These are phyloP conservation scores for Ogataea salicorniae DNA, from an alignment of 805 yeast species.

Conservation along the genomic window DNA sequence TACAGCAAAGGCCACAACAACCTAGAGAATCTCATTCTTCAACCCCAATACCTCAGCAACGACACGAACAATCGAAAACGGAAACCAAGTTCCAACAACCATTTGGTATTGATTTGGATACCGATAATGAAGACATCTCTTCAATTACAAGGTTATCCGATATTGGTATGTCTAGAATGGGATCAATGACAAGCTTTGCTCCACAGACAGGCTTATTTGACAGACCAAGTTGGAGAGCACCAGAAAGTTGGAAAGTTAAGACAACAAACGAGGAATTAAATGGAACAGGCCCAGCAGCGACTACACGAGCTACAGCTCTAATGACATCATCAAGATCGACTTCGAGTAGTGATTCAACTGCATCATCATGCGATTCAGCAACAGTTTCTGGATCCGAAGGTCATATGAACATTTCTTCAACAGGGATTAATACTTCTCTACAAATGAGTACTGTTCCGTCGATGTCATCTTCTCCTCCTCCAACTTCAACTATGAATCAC, in stretches of 20 bases:
- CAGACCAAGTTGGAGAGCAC: slow-evolving; percentile 43
- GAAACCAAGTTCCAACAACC: slow-evolving; percentile 1
- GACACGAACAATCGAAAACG: neutral
- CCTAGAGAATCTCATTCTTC: neutral
- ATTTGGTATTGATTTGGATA: slow-evolving; percentile 23
- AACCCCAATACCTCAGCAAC: neutral
- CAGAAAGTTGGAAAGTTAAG: slow-evolving; percentile 60
- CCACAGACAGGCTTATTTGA: slow-evolving; percentile 1
- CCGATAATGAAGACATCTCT: slow-evolving; percentile 17
- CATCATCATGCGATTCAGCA: no score
- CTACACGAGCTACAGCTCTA: slow-evolving; percentile 11
- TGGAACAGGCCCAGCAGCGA: slow-evolving; percentile 6
- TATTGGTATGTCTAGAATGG: slow-evolving; percentile 19
- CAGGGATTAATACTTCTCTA: no score
- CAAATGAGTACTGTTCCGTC: neutral
- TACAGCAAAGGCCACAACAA: slow-evolving; percentile 1
- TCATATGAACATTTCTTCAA: no score
- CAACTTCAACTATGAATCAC: neutral
- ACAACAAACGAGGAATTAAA: slow-evolving; percentile 12
- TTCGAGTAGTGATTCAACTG: no score
- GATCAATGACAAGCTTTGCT: slow-evolving; percentile 18
- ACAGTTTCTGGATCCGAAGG: no score
- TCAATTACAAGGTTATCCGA: slow-evolving; percentile 16
- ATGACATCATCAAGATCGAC: slow-evolving; percentile 1
- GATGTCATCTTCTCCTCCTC: slow-evolving; percentile 5